Base-by-base conservation (phyloP, 805 yeast species). In the Candida pseudoglaebosa region DNA sequence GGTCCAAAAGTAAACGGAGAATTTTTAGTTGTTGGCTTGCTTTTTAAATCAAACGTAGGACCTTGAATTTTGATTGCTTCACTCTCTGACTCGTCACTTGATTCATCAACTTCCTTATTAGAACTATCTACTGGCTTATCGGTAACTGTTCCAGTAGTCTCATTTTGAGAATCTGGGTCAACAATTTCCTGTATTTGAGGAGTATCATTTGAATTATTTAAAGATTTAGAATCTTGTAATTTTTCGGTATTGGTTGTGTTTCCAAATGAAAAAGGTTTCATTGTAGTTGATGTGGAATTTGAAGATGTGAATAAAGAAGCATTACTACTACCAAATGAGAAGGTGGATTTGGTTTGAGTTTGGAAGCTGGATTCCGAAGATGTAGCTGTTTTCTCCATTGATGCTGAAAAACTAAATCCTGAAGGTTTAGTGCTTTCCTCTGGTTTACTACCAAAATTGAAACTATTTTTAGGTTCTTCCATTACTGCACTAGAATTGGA, bases 1-100 rank as follows among this genome's bases (percentile, higher is more conserved):
- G 64, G 59, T 6, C 64, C 65, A 43, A 67, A 67, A 10, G 70
- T 43, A 32, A 68, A 67, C 2, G 69, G 67, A 0, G 71, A 53
- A 16, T 52, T 56, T 45, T 66, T 68, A 5, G 55, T 46, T 2
- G 60, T 50, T 33, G 64, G 57, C 43, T 59, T 52, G 6, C 48
- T 19, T 13, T 48, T 36, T 36, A 67, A 45, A 5, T 59, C 56
- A 44, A 68, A 67, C 37, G 51, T 44, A 1, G 73, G 73, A 1
- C 73, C 72, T 38, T 62, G 52, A 15, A 65, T 47, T 40, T 54
- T 54, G 28, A 61, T 46, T 6, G 52, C 55, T 6, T 55, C 47
- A 2, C 60, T 65, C 6, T 53, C 60, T 9, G 54, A 48, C 9
- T 56, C 64, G 5, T 57, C 58, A 3, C 53, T 52, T 1, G 19